These are phyloP conservation scores for Venturia oleaginea DNA, from an alignment of 2,329 filamentous ascomycete species.

Conservation along the genomic window DNA sequence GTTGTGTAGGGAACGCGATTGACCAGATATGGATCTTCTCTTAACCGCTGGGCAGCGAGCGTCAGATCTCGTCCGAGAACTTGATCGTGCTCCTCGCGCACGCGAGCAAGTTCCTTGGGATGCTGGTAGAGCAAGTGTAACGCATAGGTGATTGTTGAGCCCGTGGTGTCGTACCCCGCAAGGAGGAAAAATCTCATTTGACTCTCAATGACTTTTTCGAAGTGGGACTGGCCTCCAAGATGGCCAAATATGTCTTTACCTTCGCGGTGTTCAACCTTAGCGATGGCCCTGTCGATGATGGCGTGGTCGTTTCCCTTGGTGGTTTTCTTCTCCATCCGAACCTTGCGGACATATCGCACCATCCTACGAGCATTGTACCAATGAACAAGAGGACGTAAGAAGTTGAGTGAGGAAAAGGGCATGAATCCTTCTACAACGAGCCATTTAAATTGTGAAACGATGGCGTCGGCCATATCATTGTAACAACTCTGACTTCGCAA, in stretches of 20 bases:
- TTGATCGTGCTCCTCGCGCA: conserved; percentile 37
- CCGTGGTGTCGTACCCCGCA: conserved; percentile 36
- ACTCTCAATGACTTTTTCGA: not conserved
- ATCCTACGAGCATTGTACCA: not conserved
- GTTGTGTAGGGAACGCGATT: conserved; percentile 24
- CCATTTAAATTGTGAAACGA: not conserved
- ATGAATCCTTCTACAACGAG: not conserved
- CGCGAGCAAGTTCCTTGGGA: conserved; percentile 21
- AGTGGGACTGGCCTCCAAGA: not conserved
- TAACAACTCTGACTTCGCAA: not conserved
- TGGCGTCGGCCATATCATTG: not conserved
- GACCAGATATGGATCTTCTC: conserved; percentile 19
- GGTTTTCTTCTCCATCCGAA: not conserved
- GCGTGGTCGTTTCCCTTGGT: not conserved
- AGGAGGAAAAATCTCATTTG: conserved; percentile 29
- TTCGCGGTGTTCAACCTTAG: not conserved
- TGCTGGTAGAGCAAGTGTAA: conserved; percentile 24
- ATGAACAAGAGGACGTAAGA: not conserved
- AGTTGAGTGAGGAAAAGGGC: not conserved
- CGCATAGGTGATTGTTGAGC: conserved; percentile 23
- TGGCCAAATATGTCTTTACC: not conserved
- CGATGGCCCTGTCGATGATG: conserved; percentile 1
- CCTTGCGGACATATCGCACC: not conserved
- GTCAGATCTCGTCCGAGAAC: not conserved
- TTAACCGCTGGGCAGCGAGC: not conserved